These are phyloP conservation scores for Quillaja saponaria DNA, from an alignment of 306 rosid species.

Conservation along the genomic window DNA sequence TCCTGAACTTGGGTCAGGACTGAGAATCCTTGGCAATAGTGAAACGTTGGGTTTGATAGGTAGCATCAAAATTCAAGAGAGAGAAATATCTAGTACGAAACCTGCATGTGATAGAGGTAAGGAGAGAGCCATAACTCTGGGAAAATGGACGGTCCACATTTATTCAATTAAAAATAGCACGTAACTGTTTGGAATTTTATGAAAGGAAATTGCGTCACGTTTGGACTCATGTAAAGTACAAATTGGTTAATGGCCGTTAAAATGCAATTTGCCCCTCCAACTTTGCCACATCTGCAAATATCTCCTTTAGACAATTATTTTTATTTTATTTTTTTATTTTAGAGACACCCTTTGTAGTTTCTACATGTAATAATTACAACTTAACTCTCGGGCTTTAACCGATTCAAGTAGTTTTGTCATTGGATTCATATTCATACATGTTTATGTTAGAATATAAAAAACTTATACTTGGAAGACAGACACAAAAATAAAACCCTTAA, in stretches of 20 bases:
- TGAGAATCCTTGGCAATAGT: conserved; percentile 39
- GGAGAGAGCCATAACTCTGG: not conserved
- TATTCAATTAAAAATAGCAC: not conserved
- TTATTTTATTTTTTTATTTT: too few species aligned
- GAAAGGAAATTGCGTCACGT: conserved; percentile 27
- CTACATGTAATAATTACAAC: too few species aligned
- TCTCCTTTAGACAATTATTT: too few species aligned
- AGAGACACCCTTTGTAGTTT: too few species aligned
- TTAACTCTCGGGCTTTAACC: too few species aligned
- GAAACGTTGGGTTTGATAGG: conserved; percentile 17
- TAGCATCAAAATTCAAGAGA: conserved; percentile 37
- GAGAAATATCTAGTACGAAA: conserved; percentile 26
- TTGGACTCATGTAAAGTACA: conserved; percentile 35
- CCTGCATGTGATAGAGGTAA: conserved; percentile 2
- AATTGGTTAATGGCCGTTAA: conserved; percentile 66
- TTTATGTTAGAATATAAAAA: too few species aligned
- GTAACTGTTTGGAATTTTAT: not conserved
- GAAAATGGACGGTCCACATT: conserved; percentile 43
- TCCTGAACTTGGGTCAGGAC: too few species aligned
- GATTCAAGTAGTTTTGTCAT: too few species aligned
- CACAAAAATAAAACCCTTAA: too few species aligned
- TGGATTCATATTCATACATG: too few species aligned
- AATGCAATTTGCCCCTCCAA: conserved; percentile 22
- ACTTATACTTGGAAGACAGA: too few species aligned
- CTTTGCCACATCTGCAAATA: too few species aligned